phyloP scores from a whole-genome alignment of 441 rosid genomes.

The Syzygium malaccense region DNA sequence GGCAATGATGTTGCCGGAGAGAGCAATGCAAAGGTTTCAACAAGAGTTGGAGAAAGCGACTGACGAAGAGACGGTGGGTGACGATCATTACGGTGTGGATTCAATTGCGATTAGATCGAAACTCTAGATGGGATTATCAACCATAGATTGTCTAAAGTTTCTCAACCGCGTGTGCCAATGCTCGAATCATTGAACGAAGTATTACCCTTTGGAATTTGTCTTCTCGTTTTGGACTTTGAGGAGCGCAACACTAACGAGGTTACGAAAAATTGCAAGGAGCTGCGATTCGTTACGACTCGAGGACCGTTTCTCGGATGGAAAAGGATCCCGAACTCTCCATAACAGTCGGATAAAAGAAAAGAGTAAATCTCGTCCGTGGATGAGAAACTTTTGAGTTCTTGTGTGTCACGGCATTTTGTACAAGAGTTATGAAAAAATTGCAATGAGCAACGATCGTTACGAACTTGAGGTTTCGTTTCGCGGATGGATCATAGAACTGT shows the following conservation, averaged over 20 bases:
- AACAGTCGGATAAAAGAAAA: not conserved
- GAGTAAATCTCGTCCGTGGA: not conserved
- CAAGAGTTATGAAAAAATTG: not conserved
- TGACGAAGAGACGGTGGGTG: too few species aligned
- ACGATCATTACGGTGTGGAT: too few species aligned
- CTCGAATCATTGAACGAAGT: not conserved
- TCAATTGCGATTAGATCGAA: not conserved
- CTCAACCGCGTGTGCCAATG: not conserved
- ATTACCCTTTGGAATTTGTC: not conserved
- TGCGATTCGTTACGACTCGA: not conserved
- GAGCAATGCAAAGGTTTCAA: not conserved
- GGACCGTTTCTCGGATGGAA: not conserved
- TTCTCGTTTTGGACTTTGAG: not conserved
- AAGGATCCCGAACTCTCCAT: not conserved
- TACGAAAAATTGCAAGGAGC: not conserved
- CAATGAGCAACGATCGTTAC: not conserved
- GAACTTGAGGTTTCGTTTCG: not conserved
- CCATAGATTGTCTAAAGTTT: not conserved
- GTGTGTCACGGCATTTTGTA: not conserved
- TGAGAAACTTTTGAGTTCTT: not conserved
- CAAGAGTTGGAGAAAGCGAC: slow-evolving; percentile 13
- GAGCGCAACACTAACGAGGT: too few species aligned
- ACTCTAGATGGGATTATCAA: not conserved
- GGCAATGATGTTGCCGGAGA: not conserved
- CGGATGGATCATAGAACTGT: not conserved